A percentile compares a stretch with the other conserved stretches of the same genome.
phyloP scores from a whole-genome alignment of 257 asterid species.

The Penstemon newberryi region DNA sequence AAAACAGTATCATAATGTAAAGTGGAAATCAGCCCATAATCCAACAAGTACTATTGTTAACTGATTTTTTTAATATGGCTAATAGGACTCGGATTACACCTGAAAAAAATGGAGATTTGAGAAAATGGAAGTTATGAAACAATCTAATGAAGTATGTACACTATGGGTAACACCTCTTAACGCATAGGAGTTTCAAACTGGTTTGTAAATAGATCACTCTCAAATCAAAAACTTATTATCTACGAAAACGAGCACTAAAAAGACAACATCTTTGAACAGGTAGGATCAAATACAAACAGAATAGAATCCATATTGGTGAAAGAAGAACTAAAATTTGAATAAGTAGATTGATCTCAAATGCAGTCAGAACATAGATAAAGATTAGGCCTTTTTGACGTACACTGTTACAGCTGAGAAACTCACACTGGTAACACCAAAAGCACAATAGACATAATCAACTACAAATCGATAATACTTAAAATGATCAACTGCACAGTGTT shows the following conservation, averaged over 20 bases:
- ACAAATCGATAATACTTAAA: background rate
- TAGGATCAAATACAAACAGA: background rate
- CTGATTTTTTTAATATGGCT: no score
- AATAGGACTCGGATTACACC: no score
- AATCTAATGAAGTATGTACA: no score
- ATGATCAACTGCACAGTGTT: slow-evolving; percentile 3
- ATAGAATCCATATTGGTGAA: background rate
- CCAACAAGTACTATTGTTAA: no score
- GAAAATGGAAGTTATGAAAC: no score
- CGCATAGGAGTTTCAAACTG: slow-evolving; percentile 9
- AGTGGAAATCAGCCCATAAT: no score
- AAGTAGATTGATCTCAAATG: slow-evolving; percentile 1
- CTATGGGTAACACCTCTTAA: background rate
- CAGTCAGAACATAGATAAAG: background rate
- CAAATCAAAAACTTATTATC: background rate
- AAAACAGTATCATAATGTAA: no score
- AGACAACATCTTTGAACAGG: background rate
- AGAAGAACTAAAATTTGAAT: background rate
- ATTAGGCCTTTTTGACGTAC: background rate
- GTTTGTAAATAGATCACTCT: no score
- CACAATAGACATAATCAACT: background rate
- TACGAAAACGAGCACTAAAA: background rate
- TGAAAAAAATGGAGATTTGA: no score
- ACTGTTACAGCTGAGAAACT: background rate
- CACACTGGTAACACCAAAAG: background rate